Conservation (phyloP, 2,329 filamentous ascomycete species). For the Leptographium wingfieldii region DNA sequence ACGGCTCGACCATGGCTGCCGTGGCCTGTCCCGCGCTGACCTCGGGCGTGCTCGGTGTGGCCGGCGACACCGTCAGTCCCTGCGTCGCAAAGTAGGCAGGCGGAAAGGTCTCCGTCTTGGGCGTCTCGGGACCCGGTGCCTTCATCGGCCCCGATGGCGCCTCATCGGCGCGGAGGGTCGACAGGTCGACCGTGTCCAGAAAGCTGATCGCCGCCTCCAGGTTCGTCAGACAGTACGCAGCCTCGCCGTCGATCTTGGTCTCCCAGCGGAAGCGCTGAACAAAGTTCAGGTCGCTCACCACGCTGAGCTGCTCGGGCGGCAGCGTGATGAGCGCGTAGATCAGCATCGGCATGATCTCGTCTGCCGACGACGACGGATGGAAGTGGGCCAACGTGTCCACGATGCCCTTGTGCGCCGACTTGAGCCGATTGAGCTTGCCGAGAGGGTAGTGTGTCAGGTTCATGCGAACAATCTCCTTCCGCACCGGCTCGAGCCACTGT, state of each 20-base stretch:
- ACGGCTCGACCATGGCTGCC: constrained; percentile 15
- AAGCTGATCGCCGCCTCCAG: constrained; percentile 92
- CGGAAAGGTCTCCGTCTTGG: constrained; percentile 42
- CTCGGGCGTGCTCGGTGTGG: constrained; percentile 19
- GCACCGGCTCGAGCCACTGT: constrained; percentile 57
- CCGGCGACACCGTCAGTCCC: constrained; percentile 21
- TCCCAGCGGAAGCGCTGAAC: constrained; percentile 84
- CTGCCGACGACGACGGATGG: constrained; percentile 73
- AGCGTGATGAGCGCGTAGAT: constrained; percentile 94
- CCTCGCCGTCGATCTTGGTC: constrained; percentile 79
- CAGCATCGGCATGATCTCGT: constrained; percentile 92
- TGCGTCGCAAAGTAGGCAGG: constrained; percentile 22
- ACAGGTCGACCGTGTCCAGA: constrained; percentile 86
- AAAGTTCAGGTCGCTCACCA: constrained; percentile 90
- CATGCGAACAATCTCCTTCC: constrained; percentile 66
- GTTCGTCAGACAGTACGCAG: constrained; percentile 92
- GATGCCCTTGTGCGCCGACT: constrained; percentile 82
- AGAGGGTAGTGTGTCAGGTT: constrained; percentile 76
- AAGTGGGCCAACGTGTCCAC: constrained; percentile 69
- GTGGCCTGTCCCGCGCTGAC: constrained; percentile 18
- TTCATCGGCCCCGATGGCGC: constrained; percentile 55
- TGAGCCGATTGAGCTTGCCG: constrained; percentile 81
- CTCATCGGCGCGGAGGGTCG: constrained; percentile 75
- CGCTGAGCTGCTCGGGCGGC: constrained; percentile 71
- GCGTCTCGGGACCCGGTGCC: constrained; percentile 28